Percentiles rank a stretch among this genome's conserved stretches.
Conservation (phyloP, 1,284 basidiomycete genomes). For the Austroboletus rostrupii region DNA sequence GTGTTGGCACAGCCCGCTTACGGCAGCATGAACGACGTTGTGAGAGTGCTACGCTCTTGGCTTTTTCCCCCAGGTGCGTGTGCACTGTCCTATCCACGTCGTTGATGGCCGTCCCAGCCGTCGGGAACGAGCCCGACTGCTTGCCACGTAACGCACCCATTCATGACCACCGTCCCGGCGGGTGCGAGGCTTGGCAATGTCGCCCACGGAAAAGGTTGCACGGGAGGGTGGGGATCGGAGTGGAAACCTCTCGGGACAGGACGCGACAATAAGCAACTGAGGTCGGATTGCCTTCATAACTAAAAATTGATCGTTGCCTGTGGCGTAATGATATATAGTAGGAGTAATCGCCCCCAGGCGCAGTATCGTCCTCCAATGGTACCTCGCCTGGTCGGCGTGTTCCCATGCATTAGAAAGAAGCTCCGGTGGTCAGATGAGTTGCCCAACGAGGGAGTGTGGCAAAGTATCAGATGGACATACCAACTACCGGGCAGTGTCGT, state of each 20-base stretch:
- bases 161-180: background rate
- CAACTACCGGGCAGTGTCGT: constrained; percentile 10
- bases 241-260: background rate
- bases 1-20: background rate
- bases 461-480: constrained; percentile 13
- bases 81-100: background rate
- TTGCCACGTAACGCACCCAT: background rate
- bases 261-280: constrained; percentile 7
- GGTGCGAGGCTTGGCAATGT: background rate
- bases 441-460: background rate
- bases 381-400: constrained; percentile 11
- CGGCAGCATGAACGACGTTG: background rate
- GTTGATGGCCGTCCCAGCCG: background rate
- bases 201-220: background rate
- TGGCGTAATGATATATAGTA: constrained; percentile 14
- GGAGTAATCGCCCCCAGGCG: background rate
- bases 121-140: background rate
- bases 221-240: background rate
- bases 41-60: background rate
- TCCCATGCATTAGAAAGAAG: constrained; percentile 20
- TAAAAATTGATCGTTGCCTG: constrained; percentile 15
- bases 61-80: background rate
- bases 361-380: constrained; percentile 8
- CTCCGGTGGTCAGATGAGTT: background rate
- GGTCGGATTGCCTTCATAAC: constrained; percentile 4